These are phyloP conservation scores for Leccinum subtestaceum DNA, from an alignment of 768 basidiomycete genomes.

Conservation along the genomic window DNA sequence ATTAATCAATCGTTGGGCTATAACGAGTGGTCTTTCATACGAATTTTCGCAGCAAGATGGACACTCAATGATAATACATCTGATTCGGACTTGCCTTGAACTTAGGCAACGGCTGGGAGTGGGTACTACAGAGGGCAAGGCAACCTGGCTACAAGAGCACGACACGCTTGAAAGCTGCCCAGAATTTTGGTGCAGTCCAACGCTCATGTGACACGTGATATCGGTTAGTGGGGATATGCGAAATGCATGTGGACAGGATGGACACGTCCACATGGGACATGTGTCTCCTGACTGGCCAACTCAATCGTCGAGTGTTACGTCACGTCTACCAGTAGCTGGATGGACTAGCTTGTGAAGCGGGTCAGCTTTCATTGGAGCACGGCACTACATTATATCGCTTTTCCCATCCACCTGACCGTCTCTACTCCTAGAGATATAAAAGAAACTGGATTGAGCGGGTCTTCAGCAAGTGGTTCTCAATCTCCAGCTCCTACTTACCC, in stretches of 20 bases:
- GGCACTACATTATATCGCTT: background rate
- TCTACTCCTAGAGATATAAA: slow-evolving; percentile 18
- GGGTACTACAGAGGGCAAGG: too few species aligned
- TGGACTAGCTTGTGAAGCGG: background rate
- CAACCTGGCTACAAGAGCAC: too few species aligned
- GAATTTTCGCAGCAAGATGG: too few species aligned
- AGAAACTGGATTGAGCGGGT: background rate
- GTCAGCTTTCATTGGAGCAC: background rate
- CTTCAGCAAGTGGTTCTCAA: background rate
- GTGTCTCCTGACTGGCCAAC: background rate
- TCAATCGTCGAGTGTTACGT: background rate
- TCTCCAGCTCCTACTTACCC: background rate
- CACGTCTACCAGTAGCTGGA: background rate
- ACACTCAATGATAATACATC: too few species aligned
- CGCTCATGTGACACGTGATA: background rate
- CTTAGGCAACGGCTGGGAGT: too few species aligned
- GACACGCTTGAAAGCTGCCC: too few species aligned
- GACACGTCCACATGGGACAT: background rate
- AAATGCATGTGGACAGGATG: too few species aligned
- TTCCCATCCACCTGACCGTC: background rate
- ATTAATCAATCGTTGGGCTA: too few species aligned
- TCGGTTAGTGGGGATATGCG: background rate
- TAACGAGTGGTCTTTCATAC: too few species aligned
- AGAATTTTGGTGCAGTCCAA: background rate
- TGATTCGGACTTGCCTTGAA: too few species aligned